These are phyloP conservation scores for Tetracentron sinense DNA, from an alignment of 164 flowering plant species.

Conservation along the genomic window DNA sequence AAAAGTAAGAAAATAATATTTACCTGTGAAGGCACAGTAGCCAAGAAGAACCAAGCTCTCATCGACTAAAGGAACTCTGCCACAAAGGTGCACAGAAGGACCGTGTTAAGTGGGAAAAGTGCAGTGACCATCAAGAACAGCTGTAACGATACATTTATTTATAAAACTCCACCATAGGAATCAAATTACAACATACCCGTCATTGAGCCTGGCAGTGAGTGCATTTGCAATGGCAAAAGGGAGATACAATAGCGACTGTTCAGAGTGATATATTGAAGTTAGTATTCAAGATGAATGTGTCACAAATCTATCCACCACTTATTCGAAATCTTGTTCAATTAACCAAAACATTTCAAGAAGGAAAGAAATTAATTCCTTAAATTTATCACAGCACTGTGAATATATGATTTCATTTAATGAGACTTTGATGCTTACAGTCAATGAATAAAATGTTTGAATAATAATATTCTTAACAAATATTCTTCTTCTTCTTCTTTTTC, in stretches of 20 bases:
- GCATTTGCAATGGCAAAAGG: slow-evolving; percentile 94
- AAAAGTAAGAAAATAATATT: not conserved
- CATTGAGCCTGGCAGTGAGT: slow-evolving; percentile 79
- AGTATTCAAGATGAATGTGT: not conserved
- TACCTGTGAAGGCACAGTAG: slow-evolving; percentile 77
- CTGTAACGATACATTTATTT: not conserved
- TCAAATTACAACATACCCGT: slow-evolving; percentile 51
- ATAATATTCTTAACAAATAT: too few species aligned
- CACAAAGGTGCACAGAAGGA: slow-evolving; percentile 6
- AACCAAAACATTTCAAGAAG: not conserved
- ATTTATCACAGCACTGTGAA: not conserved
- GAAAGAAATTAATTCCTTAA: not conserved
- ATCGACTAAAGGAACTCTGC: slow-evolving; percentile 85
- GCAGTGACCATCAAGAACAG: not conserved
- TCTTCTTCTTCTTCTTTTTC: too few species aligned
- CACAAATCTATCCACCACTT: not conserved
- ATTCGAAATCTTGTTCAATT: not conserved
- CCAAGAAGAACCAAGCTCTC: slow-evolving; percentile 76
- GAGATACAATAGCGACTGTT: slow-evolving; percentile 84
- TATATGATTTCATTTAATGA: too few species aligned
- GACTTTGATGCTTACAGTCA: too few species aligned
- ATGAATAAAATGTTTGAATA: too few species aligned
- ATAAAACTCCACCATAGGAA: not conserved
- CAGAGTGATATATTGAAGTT: slow-evolving; percentile 12
- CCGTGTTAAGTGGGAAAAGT: not conserved